These are phyloP conservation scores for Kodamaea lidongshanica DNA, from an alignment of 805 yeast genomes.

Conservation along the genomic window DNA sequence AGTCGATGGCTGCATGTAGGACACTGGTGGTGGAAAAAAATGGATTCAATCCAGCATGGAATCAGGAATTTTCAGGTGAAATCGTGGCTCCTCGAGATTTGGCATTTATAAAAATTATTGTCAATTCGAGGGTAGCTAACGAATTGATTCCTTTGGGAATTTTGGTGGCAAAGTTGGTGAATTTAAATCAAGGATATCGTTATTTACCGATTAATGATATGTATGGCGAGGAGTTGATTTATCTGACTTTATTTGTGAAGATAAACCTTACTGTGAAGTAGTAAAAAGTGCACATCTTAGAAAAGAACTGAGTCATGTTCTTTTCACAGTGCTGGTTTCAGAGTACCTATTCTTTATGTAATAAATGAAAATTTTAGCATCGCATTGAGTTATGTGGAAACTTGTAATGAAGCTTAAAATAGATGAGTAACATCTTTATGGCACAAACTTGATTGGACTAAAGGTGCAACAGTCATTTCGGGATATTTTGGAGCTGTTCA, in stretches of 20 bases:
- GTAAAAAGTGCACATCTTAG: too few relatives aligned
- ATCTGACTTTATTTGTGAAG: slow-evolving; percentile 45
- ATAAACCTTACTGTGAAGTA: slow-evolving; percentile 13
- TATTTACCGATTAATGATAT: slow-evolving; percentile 71
- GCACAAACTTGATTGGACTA: too few relatives aligned
- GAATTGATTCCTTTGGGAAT: slow-evolving; percentile 44
- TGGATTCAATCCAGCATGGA: slow-evolving; percentile 89
- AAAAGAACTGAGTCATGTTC: too few relatives aligned
- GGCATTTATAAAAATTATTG: slow-evolving; percentile 47
- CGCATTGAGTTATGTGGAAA: too few relatives aligned
- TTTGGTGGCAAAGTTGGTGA: slow-evolving; percentile 53
- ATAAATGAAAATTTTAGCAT: too few relatives aligned
- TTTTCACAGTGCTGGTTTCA: too few relatives aligned
- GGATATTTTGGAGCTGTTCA: too few relatives aligned
- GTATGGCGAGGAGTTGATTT: slow-evolving; percentile 69
- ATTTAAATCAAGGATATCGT: slow-evolving; percentile 72
- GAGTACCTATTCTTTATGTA: too few relatives aligned
- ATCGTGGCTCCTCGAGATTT: slow-evolving; percentile 37
- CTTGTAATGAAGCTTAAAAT: too few relatives aligned
- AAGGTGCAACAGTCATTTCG: too few relatives aligned
- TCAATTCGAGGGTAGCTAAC: slow-evolving; percentile 12
- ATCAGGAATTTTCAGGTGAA: slow-evolving; percentile 43
- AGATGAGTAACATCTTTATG: too few relatives aligned
- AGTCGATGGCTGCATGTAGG: slow-evolving; percentile 9
- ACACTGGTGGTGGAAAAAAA: slow-evolving; percentile 45